Base-by-base conservation (phyloP, 1,284 basidiomycete genomes). In the Marasmius tenuissimus region DNA sequence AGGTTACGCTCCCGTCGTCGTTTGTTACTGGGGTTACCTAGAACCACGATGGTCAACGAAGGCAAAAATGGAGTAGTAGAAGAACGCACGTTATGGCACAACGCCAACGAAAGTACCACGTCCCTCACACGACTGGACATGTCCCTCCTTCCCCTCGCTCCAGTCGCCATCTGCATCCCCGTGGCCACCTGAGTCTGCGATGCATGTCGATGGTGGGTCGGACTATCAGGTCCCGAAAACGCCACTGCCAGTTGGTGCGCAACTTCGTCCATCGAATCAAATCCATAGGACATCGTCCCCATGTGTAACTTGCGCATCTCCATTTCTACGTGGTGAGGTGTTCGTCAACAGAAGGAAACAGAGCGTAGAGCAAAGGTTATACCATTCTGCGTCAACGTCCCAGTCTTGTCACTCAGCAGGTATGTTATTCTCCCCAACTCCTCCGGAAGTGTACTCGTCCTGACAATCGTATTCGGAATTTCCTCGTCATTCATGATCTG, bases 241-340 rank as follows among this genome's bases (percentile, higher is more conserved):
- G 93, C 91, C 48, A 89, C 81, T 5, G 88, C 85, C 12, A 99
- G 80, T 67, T 98, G 93, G 75, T 93, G 92, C 0, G 90, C 85
- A 3, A 99, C 94, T 73, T 99, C 97, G 71, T 99, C 97, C 96
- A 99, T 98, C 9, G 96, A 92, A 70, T 99, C 97, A 70, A 83
- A 90, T 0, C 94, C 95, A 72, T 97, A 99, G 3, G 94, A 96
- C 84, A 99, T 94, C 0, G 97, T 99, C 2, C 97, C 97, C 91
- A 99, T 94, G 71, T 99, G 97, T 40, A 99, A 79, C 73, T 97
- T 98, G 78, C 92, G 96, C 85, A 99, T 90, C 75, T 99, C 97
- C 97, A 99, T 99, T 73, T 98, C 96, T 96, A 72, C 22, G 27
- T 16, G 27, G 50, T 14, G 49, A 58, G 38, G 50, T 57, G 40